Base-by-base conservation (phyloP, 2,329 filamentous ascomycete species). In the Tolypocladium amazonense region DNA sequence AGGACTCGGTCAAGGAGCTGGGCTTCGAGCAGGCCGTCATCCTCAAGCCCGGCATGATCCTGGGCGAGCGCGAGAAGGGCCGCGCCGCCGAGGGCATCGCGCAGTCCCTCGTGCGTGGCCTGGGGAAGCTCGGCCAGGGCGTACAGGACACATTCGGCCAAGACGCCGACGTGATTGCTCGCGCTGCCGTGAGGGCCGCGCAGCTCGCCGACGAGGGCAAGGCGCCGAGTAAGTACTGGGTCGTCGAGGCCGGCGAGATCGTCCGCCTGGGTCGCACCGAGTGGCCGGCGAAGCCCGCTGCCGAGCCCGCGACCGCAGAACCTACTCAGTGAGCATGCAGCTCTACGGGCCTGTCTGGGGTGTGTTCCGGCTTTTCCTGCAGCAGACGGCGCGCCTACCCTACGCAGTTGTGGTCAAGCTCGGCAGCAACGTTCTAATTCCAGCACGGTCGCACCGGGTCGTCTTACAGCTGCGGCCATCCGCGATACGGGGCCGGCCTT, bases 1-100 rank as follows among this genome's bases (percentile, higher is more conserved):
- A 97, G 72, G 88, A 95, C 39, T 79, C 85, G 20, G 81, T 96
- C 61, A 83, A 84, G 70, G 82, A 75, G 50, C 75, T 93, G 4
- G 87, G 77, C 5, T 96, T 96, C 69, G 88, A 92, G 56, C 85
- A 89, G 64, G 87, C 86, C 5, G 82, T 96, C 59, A 87, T 97
- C 58, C 56, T 88, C 27, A 73, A 86, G 53, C 92, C 92, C 0
- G 92, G 89, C 0, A 63, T 92, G 62, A 89, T 97, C 65, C 72
- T 92, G 2, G 92, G 92, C 3, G 71, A 82, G 20, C 80, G 92
- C 59, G 81, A 88, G 66, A 79, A 86, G 61, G 77, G 77, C 57
- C 80, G 88, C 57, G 71, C 79, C 0, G 72, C 77, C 8, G 90
- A 91, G 69, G 77, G 79, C 27, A 68, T 84, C 6, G 6, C 87